phyloP scores from a whole-genome alignment of 2,329 filamentous ascomycete genomes.

The Metarhizium guizhouense region DNA sequence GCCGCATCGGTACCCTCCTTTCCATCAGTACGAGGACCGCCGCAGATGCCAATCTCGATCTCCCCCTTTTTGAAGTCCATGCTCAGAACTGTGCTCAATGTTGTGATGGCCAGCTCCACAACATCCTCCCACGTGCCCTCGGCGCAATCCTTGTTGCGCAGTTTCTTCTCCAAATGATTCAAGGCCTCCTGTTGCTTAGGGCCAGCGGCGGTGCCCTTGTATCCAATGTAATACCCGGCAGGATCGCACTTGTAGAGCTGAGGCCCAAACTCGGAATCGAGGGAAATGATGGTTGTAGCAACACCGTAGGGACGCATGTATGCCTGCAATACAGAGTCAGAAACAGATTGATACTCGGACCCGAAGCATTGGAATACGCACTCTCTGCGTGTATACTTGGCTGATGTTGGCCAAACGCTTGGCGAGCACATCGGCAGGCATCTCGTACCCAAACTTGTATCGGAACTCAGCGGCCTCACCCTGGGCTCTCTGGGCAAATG shows the following conservation, averaged over 20 bases:
- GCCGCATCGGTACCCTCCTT: conserved; percentile 68
- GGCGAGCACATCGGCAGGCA: conserved; percentile 93
- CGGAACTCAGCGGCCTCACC: conserved; percentile 95
- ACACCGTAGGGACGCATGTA: conserved; percentile 98
- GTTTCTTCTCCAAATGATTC: conserved; percentile 98
- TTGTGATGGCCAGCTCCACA: conserved; percentile 91
- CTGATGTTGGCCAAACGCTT: conserved; percentile 98
- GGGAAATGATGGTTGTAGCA: conserved; percentile 86
- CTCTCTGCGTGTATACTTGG: conserved; percentile 96
- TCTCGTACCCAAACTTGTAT: conserved; percentile 99
- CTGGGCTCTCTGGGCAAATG: conserved; percentile 85
- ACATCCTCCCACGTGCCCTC: conserved; percentile 95
- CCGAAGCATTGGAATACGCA: conserved; percentile 30
- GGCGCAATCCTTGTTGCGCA: conserved; percentile 96
- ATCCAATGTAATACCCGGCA: conserved; percentile 94
- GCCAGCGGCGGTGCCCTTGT: conserved; percentile 95
- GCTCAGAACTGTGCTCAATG: conserved; percentile 90
- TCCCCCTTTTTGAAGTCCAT: conserved; percentile 99
- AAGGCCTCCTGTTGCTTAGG: conserved; percentile 98
- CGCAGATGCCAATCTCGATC: conserved; percentile 95
- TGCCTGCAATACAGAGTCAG: conserved; percentile 39
- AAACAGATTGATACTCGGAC: not conserved
- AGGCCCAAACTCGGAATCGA: conserved; percentile 85
- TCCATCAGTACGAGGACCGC: conserved; percentile 74
- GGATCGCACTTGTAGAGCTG: conserved; percentile 98